These are phyloP conservation scores for Golubevia pallescens DNA, from an alignment of 1,284 basidiomycete genomes.

Conservation along the genomic window DNA sequence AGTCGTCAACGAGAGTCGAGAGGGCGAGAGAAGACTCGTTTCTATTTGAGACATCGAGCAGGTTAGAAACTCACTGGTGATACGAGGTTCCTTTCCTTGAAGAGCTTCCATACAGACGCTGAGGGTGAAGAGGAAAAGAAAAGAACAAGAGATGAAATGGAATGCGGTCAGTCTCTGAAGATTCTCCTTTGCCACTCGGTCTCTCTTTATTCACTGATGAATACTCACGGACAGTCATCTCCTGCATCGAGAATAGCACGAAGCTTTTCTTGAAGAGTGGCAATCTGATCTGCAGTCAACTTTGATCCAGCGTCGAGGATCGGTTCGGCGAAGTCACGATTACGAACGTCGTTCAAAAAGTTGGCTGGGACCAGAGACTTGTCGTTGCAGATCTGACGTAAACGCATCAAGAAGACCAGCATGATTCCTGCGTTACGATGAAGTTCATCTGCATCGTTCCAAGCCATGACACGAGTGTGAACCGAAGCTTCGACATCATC, in stretches of 20 bases:
- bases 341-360: constrained; percentile 15
- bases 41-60: too few species aligned
- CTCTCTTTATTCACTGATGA: not conserved
- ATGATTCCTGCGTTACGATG: constrained; percentile 9
- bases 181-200: too few species aligned
- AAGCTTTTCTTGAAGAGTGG: constrained; percentile 17
- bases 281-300: constrained; percentile 1
- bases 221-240: constrained; percentile 17
- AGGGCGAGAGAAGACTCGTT: too few species aligned
- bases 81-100: constrained; percentile 7
- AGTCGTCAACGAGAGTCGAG: too few species aligned
- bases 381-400: constrained; percentile 17
- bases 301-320: not conserved
- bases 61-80: constrained; percentile 7
- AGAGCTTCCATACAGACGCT: constrained; percentile 17
- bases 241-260: constrained; percentile 7
- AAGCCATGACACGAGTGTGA: constrained; percentile 6
- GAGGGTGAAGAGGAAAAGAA: too few species aligned
- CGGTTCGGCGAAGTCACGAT: not conserved
- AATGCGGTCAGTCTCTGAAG: too few species aligned
- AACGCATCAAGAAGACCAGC: constrained; percentile 18
- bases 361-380: constrained; percentile 10
- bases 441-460: constrained; percentile 7
- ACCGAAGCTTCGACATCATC: constrained; percentile 12
- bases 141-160: too few species aligned